Percentiles rank a stretch among this genome's conserved stretches.
These are phyloP conservation scores for Chlorella sorokiniana DNA, from an alignment of 139 green algal species.

Conservation along the genomic window DNA sequence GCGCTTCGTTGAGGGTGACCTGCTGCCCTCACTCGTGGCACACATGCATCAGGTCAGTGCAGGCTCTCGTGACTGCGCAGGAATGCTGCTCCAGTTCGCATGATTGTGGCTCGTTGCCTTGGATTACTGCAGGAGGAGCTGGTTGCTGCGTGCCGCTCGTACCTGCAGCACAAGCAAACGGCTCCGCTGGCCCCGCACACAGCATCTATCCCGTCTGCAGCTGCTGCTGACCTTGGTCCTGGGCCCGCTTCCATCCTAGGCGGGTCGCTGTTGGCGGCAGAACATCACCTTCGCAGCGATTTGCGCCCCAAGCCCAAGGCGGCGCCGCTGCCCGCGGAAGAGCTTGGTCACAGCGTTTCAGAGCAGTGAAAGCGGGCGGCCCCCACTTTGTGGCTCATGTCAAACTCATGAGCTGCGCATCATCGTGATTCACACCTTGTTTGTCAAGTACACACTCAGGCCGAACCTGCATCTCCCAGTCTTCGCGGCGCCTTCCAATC, in stretches of 20 bases:
- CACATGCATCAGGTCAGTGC: background rate
- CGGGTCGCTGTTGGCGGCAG: background rate
- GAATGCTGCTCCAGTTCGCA: no score
- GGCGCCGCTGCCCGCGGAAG: background rate
- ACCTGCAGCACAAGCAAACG: conserved; percentile 9
- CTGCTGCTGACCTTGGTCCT: background rate
- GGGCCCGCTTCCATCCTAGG: background rate
- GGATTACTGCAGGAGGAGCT: conserved; percentile 17
- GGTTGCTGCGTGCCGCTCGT: background rate
- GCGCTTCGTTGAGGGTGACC: background rate
- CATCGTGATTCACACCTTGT: no score
- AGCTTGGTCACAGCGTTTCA: no score
- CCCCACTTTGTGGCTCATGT: background rate
- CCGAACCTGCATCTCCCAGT: no score
- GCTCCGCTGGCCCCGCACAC: conserved; percentile 1
- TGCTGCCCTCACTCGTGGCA: background rate
- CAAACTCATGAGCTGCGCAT: background rate
- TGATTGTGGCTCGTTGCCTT: background rate
- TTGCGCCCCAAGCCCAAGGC: no score
- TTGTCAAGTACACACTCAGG: no score
- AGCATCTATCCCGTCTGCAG: background rate
- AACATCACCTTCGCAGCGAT: background rate
- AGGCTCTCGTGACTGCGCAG: no score
- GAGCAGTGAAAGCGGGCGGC: background rate
- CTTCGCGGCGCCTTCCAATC: no score